Evolutionary conservation across 768 basidiomycete species (phyloP).

Genomic region (Cystofilobasidium macerans): DNA sequence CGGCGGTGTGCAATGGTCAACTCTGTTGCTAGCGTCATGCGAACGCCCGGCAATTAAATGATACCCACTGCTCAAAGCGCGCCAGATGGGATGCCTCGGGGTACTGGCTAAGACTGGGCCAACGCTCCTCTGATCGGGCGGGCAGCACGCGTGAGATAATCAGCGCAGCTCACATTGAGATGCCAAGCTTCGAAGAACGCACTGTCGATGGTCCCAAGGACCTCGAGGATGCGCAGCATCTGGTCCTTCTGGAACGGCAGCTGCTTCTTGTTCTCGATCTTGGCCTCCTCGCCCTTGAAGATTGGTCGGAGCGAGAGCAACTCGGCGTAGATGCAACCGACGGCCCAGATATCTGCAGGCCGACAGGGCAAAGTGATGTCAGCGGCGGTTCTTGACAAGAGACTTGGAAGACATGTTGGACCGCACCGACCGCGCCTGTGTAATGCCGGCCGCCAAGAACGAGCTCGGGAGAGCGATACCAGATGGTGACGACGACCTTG

Average conservation of each 20-base stretch:
- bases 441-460: slow-evolving; percentile 95
- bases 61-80: slow-evolving; percentile 57
- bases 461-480: slow-evolving; percentile 96
- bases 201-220: slow-evolving; percentile 81
- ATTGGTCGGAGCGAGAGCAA: slow-evolving; percentile 85
- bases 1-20: no score
- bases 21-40: not conserved
- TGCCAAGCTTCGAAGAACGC: slow-evolving; percentile 31
- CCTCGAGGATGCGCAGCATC: slow-evolving; percentile 87
- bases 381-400: no score
- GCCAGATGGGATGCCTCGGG: slow-evolving; percentile 78
- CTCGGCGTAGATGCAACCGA: slow-evolving; percentile 96
- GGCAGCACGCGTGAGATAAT: not conserved
- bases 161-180: slow-evolving; percentile 1
- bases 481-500: slow-evolving; percentile 98
- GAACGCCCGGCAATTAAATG: slow-evolving; percentile 6
- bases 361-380: not conserved
- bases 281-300: slow-evolving; percentile 98
- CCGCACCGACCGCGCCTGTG: slow-evolving; percentile 65
- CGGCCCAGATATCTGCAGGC: slow-evolving; percentile 73
- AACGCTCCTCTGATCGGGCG: slow-evolving; percentile 51
- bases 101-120: slow-evolving; percentile 75
- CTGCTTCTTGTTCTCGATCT: slow-evolving; percentile 88
- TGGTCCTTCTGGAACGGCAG: slow-evolving; percentile 96
- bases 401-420: not conserved